These are phyloP conservation scores for Starmerella potacharoeniae DNA, from an alignment of 805 yeast genomes.

Conservation along the genomic window DNA sequence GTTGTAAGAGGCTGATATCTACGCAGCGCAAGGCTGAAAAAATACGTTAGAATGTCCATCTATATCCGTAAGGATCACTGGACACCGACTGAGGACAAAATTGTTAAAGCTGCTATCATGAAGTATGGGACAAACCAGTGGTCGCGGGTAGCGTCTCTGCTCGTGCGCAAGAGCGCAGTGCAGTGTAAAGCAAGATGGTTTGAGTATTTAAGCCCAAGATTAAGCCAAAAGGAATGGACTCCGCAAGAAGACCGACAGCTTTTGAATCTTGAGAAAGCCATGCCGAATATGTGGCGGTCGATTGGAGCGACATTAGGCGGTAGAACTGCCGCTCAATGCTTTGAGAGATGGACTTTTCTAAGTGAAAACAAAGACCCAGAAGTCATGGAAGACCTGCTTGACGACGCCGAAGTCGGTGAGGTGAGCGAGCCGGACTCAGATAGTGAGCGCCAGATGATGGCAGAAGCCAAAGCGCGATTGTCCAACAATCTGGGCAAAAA, in stretches of 20 bases:
- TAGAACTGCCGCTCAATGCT: conserved; percentile 76
- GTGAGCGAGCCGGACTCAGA: conserved; percentile 36
- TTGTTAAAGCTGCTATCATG: conserved; percentile 78
- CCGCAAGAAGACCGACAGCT: conserved; percentile 65
- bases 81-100: conserved; percentile 78
- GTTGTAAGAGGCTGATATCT: too few species aligned
- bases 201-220: conserved; percentile 71
- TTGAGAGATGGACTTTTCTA: conserved; percentile 49
- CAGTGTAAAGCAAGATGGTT: conserved; percentile 91
- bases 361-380: conserved; percentile 32
- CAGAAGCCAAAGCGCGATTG: conserved; percentile 87
- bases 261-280: conserved; percentile 48
- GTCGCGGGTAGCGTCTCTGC: conserved; percentile 80
- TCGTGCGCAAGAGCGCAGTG: conserved; percentile 75
- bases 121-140: conserved; percentile 93
- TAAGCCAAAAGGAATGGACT: conserved; percentile 57
- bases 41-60: conserved; percentile 29
- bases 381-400: conserved; percentile 27
- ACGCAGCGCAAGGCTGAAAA: not conserved
- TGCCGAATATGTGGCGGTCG: conserved; percentile 93
- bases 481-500: conserved; percentile 91
- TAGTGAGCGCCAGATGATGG: conserved; percentile 80
- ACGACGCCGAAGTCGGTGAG: not conserved
- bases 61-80: conserved; percentile 83
- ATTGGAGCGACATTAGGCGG: conserved; percentile 64